Evolutionary conservation across 176 grass and related monocot genomes (phyloP).

Genomic region (Miscanthus lutarioriparius): DNA sequence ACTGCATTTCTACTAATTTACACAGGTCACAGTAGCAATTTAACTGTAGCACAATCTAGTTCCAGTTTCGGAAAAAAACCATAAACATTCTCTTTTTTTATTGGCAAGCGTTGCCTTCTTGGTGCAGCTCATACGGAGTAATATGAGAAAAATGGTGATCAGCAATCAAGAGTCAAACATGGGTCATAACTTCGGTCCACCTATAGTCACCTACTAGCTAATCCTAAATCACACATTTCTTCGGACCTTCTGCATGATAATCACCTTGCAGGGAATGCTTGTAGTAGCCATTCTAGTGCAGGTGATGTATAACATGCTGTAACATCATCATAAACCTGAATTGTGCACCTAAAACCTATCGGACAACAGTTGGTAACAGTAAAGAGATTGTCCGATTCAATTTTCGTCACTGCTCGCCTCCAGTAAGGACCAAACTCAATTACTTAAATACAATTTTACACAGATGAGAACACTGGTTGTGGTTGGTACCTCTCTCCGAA

Average conservation of each 20-base stretch:
- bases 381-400: neutral
- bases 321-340: neutral
- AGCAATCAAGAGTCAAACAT: neutral
- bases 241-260: neutral
- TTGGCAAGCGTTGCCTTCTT: neutral
- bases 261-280: neutral
- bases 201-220: neutral
- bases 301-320: neutral
- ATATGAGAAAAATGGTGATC: neutral
- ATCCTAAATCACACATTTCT: neutral
- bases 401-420: neutral
- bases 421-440: neutral
- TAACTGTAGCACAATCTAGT: neutral
- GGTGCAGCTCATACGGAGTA: neutral
- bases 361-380: neutral
- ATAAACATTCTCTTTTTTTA: neutral
- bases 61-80: neutral
- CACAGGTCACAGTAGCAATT: neutral
- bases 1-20: neutral
- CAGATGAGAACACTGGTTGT: neutral
- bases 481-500: conserved; percentile 51
- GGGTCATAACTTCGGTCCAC: neutral
- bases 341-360: neutral
- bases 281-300: neutral
- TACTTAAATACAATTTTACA: neutral